phyloP scores from a whole-genome alignment of 768 basidiomycete species.

The Boletus subparvulus region DNA sequence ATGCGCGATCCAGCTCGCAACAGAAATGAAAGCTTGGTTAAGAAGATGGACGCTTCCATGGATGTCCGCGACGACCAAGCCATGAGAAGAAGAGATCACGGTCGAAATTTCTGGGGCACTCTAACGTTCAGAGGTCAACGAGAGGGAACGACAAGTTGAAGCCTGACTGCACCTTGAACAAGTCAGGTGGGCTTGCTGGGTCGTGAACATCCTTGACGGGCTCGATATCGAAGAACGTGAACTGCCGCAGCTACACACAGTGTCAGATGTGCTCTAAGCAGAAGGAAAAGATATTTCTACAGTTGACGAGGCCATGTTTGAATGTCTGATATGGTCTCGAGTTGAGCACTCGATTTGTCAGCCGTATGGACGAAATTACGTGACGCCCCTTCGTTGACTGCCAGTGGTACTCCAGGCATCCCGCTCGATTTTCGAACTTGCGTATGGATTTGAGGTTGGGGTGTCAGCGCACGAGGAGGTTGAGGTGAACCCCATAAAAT shows the following conservation, averaged over 20 bases:
- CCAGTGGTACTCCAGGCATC: not conserved
- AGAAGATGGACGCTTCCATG: slow-evolving; percentile 81
- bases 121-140: slow-evolving; percentile 30
- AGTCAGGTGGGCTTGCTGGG: slow-evolving; percentile 67
- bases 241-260: slow-evolving; percentile 74
- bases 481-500: slow-evolving; percentile 18
- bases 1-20: slow-evolving; percentile 78
- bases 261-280: slow-evolving; percentile 5
- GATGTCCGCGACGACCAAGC: slow-evolving; percentile 79
- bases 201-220: slow-evolving; percentile 81
- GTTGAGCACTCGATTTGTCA: too few relatives aligned
- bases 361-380: too few relatives aligned
- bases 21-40: slow-evolving; percentile 68
- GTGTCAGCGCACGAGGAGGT: slow-evolving; percentile 18
- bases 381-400: too few relatives aligned
- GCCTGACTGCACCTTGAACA: slow-evolving; percentile 60
- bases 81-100: slow-evolving; percentile 58
- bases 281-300: slow-evolving; percentile 9
- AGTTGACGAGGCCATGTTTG: slow-evolving; percentile 16
- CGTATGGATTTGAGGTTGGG: slow-evolving; percentile 14
- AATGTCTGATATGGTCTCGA: not conserved
- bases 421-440: slow-evolving; percentile 6
- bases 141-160: not conserved
- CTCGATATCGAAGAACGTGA: slow-evolving; percentile 82
- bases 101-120: slow-evolving; percentile 73